Base-by-base conservation (phyloP, 768 basidiomycete species). In the Cytidiella melzeri region DNA sequence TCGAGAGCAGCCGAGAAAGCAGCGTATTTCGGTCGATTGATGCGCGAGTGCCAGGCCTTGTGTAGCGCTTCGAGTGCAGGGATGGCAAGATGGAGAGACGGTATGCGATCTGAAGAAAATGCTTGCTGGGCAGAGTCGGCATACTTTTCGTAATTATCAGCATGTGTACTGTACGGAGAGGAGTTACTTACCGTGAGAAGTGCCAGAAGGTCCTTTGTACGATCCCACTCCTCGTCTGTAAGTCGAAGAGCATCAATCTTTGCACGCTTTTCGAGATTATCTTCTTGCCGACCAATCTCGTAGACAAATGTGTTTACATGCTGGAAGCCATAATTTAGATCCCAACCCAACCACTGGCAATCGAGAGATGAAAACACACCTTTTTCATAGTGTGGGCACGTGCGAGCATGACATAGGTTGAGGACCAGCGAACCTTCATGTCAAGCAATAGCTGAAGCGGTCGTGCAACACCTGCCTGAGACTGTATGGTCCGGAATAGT, bases 381-480 rank as follows among this genome's bases (percentile, higher is more conserved):
- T 19, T 5, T 34, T 37, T 3, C 37, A n/a, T 11, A 3, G 25
- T 36, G 18, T 56, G 40, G 11, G 61, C 59, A 20, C 50, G 48
- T 11, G 49, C 42, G 5, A 59, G 36, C 67, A 69, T 67, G 10
- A 61, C 41, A 47, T 57, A 67, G 0, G 61, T 67, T 1, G 64
- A 68, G 0, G 61, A 69, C 66, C 69, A 70, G 5, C 60, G 43
- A 5, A 67, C 61, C 4, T 50, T 52, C 65, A 67, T 66, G 47
- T 68, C 61, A 15, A 66, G 41, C 5, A 67, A 30, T 1, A 67
- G 57, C 10, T 55, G 43, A 1, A 43, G 27, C 15, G 56, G 47
- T 34, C 23, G 28, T 20, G 15, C 24, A 1, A 53, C 34, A 7
- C 41, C 43, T 5, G 19, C 36, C 3, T 34, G 10, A 7, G 11